Percentiles rank a stretch among this genome's conserved stretches.
Conservation (phyloP, 768 basidiomycete genomes). For the Hydnomerulius pinastri region DNA sequence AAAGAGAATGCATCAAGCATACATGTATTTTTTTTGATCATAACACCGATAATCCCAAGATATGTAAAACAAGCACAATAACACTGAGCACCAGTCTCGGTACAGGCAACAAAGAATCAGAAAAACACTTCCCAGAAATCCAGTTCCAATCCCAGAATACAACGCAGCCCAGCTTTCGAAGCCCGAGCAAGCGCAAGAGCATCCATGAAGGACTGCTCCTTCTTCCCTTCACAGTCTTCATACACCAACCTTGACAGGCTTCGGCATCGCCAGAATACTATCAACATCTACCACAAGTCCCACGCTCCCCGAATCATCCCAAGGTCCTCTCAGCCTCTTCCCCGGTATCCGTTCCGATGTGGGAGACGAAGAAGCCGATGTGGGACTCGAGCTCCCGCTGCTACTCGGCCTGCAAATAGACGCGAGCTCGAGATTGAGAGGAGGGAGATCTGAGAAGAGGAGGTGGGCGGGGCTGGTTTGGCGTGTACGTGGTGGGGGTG, state of each 20-base stretch:
- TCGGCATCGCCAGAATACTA: constrained; percentile 45
- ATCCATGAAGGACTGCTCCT: too few species aligned
- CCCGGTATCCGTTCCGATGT: constrained; percentile 16
- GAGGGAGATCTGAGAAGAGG: constrained; percentile 24
- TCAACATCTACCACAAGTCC: constrained; percentile 46
- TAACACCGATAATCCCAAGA: too few species aligned
- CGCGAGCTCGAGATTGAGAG: constrained; percentile 22
- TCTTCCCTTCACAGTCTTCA: constrained; percentile 6
- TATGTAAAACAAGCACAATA: background rate
- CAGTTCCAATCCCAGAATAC: background rate
- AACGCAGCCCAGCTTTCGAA: background rate
- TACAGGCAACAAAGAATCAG: background rate
- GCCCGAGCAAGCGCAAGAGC: too few species aligned
- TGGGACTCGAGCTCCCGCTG: constrained; percentile 9
- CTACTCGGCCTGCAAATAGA: constrained; percentile 17
- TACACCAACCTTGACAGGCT: constrained; percentile 40
- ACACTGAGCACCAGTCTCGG: constrained; percentile 11
- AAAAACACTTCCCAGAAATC: constrained; percentile 3
- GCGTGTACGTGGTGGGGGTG: constrained; percentile 19
- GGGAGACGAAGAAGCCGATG: constrained; percentile 22
- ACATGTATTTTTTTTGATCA: constrained; percentile 2
- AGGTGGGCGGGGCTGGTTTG: constrained; percentile 5
- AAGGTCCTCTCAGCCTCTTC: constrained; percentile 48
- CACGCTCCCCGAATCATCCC: constrained; percentile 57
- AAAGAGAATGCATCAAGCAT: constrained; percentile 10